These are phyloP conservation scores for Tetraselmis striata DNA, from an alignment of 139 green algal species.

Conservation along the genomic window DNA sequence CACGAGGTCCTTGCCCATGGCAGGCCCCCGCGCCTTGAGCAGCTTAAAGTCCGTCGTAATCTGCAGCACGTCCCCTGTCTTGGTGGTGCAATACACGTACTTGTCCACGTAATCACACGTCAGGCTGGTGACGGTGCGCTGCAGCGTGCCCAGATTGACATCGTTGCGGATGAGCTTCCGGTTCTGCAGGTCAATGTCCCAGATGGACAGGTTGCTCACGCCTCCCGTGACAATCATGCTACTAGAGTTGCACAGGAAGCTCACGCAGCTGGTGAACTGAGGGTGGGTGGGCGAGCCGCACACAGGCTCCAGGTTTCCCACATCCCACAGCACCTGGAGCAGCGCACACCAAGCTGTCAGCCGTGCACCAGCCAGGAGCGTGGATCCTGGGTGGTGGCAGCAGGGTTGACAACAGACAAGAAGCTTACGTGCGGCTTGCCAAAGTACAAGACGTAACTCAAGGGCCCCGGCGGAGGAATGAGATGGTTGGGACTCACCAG, in stretches of 20 bases:
- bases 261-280: constrained; percentile 54
- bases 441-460: too few species aligned
- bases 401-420: too few species aligned
- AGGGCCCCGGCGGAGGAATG: too few species aligned
- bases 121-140: constrained; percentile 55
- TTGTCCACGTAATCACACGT: constrained; percentile 53
- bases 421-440: too few species aligned
- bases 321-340: constrained; percentile 74
- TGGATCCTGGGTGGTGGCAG: too few species aligned
- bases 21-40: constrained; percentile 60
- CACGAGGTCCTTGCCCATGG: constrained; percentile 21
- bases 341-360: not conserved
- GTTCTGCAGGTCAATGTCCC: constrained; percentile 59
- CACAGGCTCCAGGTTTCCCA: constrained; percentile 62
- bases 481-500: too few species aligned
- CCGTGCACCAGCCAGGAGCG: too few species aligned
- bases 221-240: constrained; percentile 56
- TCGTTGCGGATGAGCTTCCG: constrained; percentile 62
- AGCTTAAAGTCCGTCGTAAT: constrained; percentile 49
- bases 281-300: constrained; percentile 65
- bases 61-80: constrained; percentile 70
- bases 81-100: constrained; percentile 65
- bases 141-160: constrained; percentile 61
- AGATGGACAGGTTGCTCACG: constrained; percentile 42
- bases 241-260: constrained; percentile 66